Evolutionary conservation across 2,329 filamentous ascomycete species (phyloP), one percentile per base, ranked within the genome.

Genomic region (Penicillium sp.): DNA sequence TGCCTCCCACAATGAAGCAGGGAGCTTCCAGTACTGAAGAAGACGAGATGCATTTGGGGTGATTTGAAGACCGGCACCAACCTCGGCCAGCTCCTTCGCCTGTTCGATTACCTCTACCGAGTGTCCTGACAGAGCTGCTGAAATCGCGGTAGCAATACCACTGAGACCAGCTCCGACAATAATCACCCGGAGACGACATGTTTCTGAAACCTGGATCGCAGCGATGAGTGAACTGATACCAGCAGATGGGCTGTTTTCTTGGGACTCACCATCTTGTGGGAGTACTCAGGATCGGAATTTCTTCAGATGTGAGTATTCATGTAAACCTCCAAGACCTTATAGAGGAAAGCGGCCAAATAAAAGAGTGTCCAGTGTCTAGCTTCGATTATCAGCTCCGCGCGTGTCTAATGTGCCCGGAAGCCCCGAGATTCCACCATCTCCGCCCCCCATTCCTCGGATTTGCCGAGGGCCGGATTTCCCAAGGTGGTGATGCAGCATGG

Each of bases 51-150:
- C 64, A 45, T 71, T 71, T 1, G 68, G 68, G 3, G 65, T 68
- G 33, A 71, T 84, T 67, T 88, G 85, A 6, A 89, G 77, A 3
- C 87, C 87, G 61, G 90, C 88, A 12, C 89, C 85, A 54, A 83
- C 75, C 42, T 70, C 68, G 10, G 61, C 65, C 0, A 70, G 58
- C 24, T 67, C 63, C 21, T 59, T 58, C 9, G 67, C 67, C 51
- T 66, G 64, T 48, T 70, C 68, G 34, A 70, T 52, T 1, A 70
- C 61, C 17, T 57, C 20, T 5, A 70, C 66, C 1, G 46, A 51
- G 49, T 70, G 67, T 3, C 67, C 67, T 0, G 57, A 48, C 2
- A 58, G 51, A 1, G 63, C 60, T 33, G 61, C 54, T 13, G 63
- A 66, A 33, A 69, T 66, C 7, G 68, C 68, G 1, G 65, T 60